Evolutionary conservation across 495 filamentous ascomycete genomes (phyloP).

Genomic region (Physcia stellaris): DNA sequence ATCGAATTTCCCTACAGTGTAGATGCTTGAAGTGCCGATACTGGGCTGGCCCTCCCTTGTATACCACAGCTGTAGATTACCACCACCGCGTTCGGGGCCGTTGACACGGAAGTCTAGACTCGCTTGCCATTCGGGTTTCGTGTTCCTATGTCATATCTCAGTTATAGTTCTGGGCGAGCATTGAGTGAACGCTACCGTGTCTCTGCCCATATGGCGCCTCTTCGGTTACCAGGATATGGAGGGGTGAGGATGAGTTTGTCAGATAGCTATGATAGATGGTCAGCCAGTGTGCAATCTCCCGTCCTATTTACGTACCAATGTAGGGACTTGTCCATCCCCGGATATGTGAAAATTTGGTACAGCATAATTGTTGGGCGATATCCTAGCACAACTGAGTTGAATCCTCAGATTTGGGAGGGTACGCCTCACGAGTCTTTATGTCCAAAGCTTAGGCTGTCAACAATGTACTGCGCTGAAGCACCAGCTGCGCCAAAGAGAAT

Average conservation of each 20-base stretch:
- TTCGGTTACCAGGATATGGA: constrained; percentile 69
- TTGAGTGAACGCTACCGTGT: constrained; percentile 29
- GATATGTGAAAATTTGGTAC: constrained; percentile 55
- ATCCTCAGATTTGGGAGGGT: neutral
- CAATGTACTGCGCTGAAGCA: constrained; percentile 45
- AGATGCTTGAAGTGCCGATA: constrained; percentile 61
- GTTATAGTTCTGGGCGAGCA: constrained; percentile 9
- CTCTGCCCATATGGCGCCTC: constrained; percentile 72
- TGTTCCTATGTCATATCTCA: constrained; percentile 17
- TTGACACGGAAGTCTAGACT: constrained; percentile 80
- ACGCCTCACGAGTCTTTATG: constrained; percentile 45
- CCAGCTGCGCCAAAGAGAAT: constrained; percentile 37
- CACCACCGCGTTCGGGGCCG: constrained; percentile 71
- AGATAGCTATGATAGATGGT: constrained; percentile 41
- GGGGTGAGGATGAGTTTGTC: constrained; percentile 90
- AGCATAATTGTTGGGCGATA: constrained; percentile 40
- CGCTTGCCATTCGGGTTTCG: constrained; percentile 55
- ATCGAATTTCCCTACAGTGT: constrained; percentile 71
- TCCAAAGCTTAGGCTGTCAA: constrained; percentile 66
- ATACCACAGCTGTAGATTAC: constrained; percentile 92
- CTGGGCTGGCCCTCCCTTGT: constrained; percentile 51
- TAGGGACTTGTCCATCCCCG: constrained; percentile 56
- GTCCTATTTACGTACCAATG: constrained; percentile 18
- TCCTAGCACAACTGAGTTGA: constrained; percentile 19
- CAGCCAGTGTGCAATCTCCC: neutral